A percentile compares a stretch with the other conserved stretches of the same genome.
Evolutionary conservation across 2,329 filamentous ascomycete species (phyloP).

Genomic region (Neodidymelliopsis sp.): DNA sequence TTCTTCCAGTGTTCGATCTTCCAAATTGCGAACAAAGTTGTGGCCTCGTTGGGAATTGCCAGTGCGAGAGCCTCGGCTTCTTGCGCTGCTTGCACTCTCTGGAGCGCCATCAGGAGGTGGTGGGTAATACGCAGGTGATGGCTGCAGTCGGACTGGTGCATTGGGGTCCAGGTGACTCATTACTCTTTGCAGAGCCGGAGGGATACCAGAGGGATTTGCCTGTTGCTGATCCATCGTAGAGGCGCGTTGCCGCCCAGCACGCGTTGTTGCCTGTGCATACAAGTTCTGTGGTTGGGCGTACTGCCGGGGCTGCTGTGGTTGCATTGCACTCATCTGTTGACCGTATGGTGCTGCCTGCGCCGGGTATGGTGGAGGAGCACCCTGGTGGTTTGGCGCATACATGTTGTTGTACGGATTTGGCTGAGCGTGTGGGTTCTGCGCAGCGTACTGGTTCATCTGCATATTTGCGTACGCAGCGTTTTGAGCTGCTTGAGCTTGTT

Average conservation of each 20-base stretch:
- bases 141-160: constrained; percentile 90
- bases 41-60: constrained; percentile 69
- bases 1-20: constrained; percentile 93
- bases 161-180: constrained; percentile 95
- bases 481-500: constrained; percentile 61
- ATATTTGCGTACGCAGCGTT: constrained; percentile 71
- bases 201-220: constrained; percentile 89
- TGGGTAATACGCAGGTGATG: constrained; percentile 96
- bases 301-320: constrained; percentile 46
- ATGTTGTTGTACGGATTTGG: constrained; percentile 81
- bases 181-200: constrained; percentile 89
- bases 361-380: constrained; percentile 80
- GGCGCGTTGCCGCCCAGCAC: constrained; percentile 83
- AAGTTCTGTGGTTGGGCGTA: constrained; percentile 72
- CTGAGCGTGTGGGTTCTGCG: constrained; percentile 54
- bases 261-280: constrained; percentile 76
- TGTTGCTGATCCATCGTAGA: constrained; percentile 97
- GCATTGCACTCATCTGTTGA: constrained; percentile 64
- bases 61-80: constrained; percentile 78
- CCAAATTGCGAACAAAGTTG: constrained; percentile 93
- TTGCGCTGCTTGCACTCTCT: constrained; percentile 69
- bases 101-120: constrained; percentile 85
- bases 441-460: constrained; percentile 64
- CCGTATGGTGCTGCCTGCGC: constrained; percentile 65
- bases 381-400: constrained; percentile 73